A percentile compares a stretch with the other conserved stretches of the same genome.
phyloP scores from a whole-genome alignment of 192 early-diverging fungal species.

The Chytriomyces sp. region DNA sequence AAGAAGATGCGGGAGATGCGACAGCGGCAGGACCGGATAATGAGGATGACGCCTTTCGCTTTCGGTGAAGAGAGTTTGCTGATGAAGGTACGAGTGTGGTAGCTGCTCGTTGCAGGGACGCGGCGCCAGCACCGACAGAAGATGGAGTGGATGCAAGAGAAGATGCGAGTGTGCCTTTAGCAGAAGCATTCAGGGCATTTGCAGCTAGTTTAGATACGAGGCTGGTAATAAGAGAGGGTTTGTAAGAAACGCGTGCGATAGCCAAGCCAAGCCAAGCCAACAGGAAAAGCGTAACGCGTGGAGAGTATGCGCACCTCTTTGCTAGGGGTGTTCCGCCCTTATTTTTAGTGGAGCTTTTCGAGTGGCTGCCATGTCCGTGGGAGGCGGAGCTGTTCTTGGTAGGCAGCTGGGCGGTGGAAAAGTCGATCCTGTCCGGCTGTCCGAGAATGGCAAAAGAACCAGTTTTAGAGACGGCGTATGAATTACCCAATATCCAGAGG shows the following conservation, averaged over 20 bases:
- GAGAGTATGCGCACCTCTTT: no score
- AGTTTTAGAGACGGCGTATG: no score
- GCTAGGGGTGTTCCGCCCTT: neutral
- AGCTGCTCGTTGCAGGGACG: neutral
- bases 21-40: neutral
- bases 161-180: neutral
- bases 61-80: neutral
- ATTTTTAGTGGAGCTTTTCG: constrained; percentile 13
- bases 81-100: neutral
- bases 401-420: constrained; percentile 72
- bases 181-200: neutral
- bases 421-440: constrained; percentile 58
- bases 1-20: neutral
- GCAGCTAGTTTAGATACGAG: neutral
- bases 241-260: no score
- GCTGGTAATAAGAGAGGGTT: no score
- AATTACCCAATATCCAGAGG: no score
- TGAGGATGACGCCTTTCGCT: neutral
- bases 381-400: constrained; percentile 57
- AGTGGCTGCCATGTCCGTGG: constrained; percentile 1
- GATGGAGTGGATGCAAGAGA: neutral
- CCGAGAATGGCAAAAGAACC: no score
- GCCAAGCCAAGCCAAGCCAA: no score
- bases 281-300: no score
- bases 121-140: neutral